phyloP scores from a whole-genome alignment of 2,329 filamentous ascomycete species.

The Cordyceps militaris region DNA sequence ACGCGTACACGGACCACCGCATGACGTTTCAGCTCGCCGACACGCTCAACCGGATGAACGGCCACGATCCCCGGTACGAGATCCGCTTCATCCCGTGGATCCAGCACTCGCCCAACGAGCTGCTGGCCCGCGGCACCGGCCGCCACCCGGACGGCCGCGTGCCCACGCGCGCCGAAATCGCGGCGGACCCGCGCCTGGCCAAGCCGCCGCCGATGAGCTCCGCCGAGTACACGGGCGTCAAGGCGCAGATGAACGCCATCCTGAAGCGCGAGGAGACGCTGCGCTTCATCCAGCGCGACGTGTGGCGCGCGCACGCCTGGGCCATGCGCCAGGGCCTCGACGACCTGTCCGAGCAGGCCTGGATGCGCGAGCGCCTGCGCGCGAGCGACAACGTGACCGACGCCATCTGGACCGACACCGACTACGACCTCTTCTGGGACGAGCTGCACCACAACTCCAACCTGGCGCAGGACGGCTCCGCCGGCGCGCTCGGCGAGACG shows the following conservation, averaged over 20 bases:
- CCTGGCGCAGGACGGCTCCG: conserved; percentile 24
- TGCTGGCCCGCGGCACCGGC: conserved; percentile 13
- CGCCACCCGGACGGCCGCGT: conserved; percentile 23
- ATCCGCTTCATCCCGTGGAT: conserved; percentile 37
- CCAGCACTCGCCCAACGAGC: conserved; percentile 28
- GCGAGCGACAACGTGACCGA: conserved; percentile 32
- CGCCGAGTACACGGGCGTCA: conserved; percentile 20
- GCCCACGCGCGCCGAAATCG: conserved; percentile 20
- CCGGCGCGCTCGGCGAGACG: conserved; percentile 21
- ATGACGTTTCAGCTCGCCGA: conserved; percentile 36
- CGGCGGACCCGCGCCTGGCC: conserved; percentile 17
- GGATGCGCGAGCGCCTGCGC: conserved; percentile 27
- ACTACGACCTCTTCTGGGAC: conserved; percentile 29
- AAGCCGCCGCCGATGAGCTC: conserved; percentile 6
- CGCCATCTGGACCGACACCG: conserved; percentile 22
- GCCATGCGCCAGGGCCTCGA: conserved; percentile 23
- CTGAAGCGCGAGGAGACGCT: conserved; percentile 15
- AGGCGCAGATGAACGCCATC: conserved; percentile 18
- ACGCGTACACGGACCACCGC: conserved; percentile 34
- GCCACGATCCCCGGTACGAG: conserved; percentile 23
- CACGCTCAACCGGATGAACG: conserved; percentile 34
- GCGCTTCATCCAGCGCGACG: conserved; percentile 13
- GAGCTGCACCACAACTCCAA: conserved; percentile 28
- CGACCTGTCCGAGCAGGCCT: conserved; percentile 25
- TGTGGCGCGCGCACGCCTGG: conserved; percentile 25